phyloP scores from a whole-genome alignment of 495 filamentous ascomycete species.

The Acidomyces sp. region DNA sequence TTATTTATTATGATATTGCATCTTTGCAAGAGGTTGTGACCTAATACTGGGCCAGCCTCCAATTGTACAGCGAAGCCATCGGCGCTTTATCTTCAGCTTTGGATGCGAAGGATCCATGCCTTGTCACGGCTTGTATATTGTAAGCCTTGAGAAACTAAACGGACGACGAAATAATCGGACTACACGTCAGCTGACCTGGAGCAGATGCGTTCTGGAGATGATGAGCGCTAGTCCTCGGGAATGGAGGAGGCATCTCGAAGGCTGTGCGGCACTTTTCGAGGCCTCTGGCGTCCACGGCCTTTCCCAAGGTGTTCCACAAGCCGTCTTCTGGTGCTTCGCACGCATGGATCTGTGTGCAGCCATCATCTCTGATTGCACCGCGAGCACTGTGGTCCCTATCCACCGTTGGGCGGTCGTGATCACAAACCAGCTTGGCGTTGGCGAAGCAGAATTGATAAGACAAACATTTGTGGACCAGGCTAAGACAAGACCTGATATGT shows the following conservation, averaged over 20 bases:
- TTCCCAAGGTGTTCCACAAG: constrained; percentile 30
- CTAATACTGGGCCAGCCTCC: too few species aligned
- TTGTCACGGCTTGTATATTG: background rate
- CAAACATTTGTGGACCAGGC: background rate
- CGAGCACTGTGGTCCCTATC: constrained; percentile 32
- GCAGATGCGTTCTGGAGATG: constrained; percentile 38
- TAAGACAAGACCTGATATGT: background rate
- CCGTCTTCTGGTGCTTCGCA: constrained; percentile 40
- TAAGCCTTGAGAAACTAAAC: too few species aligned
- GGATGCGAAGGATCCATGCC: background rate
- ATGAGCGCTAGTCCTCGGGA: constrained; percentile 36
- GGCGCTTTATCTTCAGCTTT: background rate
- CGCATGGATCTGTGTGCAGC: constrained; percentile 39
- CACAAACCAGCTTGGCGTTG: background rate
- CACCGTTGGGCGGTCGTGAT: constrained; percentile 31
- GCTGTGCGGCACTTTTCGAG: constrained; percentile 36
- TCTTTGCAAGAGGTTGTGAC: too few species aligned
- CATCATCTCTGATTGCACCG: constrained; percentile 34
- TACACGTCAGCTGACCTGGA: constrained; percentile 34
- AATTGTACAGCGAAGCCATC: background rate
- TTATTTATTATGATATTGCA: too few species aligned
- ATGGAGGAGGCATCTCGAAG: constrained; percentile 38
- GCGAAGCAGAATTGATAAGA: background rate
- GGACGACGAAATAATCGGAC: constrained; percentile 26
- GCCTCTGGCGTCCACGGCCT: constrained; percentile 34